Evolutionary conservation across 1,139 yeast genomes (phyloP).

Genomic region (Geotrichum bryndzae): DNA sequence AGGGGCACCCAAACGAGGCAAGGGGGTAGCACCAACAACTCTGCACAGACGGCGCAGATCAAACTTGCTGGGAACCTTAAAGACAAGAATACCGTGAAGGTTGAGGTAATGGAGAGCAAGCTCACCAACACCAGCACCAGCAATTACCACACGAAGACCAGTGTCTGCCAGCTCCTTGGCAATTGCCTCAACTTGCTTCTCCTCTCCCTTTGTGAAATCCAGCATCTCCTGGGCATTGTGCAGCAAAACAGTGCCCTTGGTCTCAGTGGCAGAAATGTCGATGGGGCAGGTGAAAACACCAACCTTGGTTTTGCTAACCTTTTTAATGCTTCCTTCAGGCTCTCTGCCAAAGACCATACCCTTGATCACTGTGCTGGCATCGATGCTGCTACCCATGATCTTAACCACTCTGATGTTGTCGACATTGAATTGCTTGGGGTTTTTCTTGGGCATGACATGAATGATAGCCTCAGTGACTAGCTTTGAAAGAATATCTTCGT

Average conservation of each 20-base stretch:
- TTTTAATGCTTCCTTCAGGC: conserved; percentile 84
- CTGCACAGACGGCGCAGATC: conserved; percentile 90
- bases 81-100: conserved; percentile 74
- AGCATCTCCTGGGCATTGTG: conserved; percentile 97
- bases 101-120: conserved; percentile 88
- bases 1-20: conserved; percentile 93
- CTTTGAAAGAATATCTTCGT: conserved; percentile 67
- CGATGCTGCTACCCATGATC: conserved; percentile 85
- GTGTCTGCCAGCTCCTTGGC: conserved; percentile 78
- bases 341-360: conserved; percentile 98
- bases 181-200: conserved; percentile 81
- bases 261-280: conserved; percentile 91
- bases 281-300: conserved; percentile 92
- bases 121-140: conserved; percentile 91
- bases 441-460: conserved; percentile 60
- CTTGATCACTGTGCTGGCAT: conserved; percentile 71
- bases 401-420: conserved; percentile 93
- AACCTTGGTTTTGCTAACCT: conserved; percentile 67
- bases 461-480: conserved; percentile 85
- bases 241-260: conserved; percentile 91
- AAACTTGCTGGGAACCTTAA: conserved; percentile 88
- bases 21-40: conserved; percentile 96
- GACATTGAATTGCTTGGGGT: conserved; percentile 65
- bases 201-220: conserved; percentile 94
- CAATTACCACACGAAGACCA: conserved; percentile 82